phyloP scores from a whole-genome alignment of 2,329 filamentous ascomycete genomes.

The Bisporella sp. region DNA sequence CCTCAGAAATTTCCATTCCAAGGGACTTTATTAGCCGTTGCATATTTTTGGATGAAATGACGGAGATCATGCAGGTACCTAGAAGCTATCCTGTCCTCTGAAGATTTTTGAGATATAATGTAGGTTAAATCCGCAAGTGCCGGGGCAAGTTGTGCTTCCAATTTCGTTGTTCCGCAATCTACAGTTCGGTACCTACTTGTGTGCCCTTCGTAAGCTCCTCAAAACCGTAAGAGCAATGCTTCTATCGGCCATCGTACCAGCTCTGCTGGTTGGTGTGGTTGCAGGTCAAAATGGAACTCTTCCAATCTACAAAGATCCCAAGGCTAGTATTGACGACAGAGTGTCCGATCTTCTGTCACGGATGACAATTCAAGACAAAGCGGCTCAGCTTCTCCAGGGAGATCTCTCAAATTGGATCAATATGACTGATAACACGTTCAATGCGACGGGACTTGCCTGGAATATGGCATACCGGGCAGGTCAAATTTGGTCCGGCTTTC shows the following conservation, averaged over 20 bases:
- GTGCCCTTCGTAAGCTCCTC: too few species aligned
- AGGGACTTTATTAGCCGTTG: too few species aligned
- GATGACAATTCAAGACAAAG: slow-evolving; percentile 72
- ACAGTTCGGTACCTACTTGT: too few species aligned
- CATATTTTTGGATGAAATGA: too few species aligned
- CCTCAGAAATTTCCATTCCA: too few species aligned
- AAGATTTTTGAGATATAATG: too few species aligned
- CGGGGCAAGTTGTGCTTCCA: too few species aligned
- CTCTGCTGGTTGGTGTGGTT: slow-evolving; percentile 2
- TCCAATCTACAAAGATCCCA: slow-evolving; percentile 56
- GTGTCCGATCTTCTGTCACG: slow-evolving; percentile 60
- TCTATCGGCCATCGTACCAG: not conserved
- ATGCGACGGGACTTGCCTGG: slow-evolving; percentile 57
- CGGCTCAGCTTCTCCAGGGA: slow-evolving; percentile 60
- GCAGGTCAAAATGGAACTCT: slow-evolving; percentile 5
- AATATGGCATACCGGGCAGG: slow-evolving; percentile 49
- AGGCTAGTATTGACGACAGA: slow-evolving; percentile 54
- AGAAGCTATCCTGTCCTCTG: too few species aligned
- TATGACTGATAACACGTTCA: slow-evolving; percentile 58
- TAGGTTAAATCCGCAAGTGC: too few species aligned
- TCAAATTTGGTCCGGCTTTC: slow-evolving; percentile 65
- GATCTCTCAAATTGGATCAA: slow-evolving; percentile 71
- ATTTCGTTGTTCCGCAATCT: too few species aligned
- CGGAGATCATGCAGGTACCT: too few species aligned
- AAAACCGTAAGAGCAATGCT: not conserved